phyloP scores from a whole-genome alignment of 2,329 filamentous ascomycete genomes.

The Hypoxylon sp. region DNA sequence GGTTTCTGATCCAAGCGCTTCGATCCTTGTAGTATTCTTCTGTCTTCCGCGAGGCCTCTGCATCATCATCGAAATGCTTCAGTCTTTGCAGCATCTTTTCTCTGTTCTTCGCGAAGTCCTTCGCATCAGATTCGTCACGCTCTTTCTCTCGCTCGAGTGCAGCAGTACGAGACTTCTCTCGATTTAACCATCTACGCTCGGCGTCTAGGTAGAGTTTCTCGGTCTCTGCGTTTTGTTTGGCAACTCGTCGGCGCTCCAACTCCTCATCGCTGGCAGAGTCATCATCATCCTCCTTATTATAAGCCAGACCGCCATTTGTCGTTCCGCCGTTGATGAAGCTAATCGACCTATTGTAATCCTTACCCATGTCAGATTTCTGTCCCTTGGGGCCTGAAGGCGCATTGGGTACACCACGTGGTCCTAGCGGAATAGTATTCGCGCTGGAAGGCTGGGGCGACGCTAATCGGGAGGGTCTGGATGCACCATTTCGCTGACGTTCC shows the following conservation, averaged over 20 bases:
- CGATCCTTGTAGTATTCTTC: constrained; percentile 91
- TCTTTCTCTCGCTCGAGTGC: constrained; percentile 88
- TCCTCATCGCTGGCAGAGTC: constrained; percentile 91
- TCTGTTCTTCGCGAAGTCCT: constrained; percentile 73
- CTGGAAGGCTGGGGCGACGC: constrained; percentile 77
- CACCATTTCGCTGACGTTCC: constrained; percentile 81
- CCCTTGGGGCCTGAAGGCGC: constrained; percentile 77
- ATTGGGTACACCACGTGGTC: constrained; percentile 78
- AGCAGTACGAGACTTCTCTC: constrained; percentile 85
- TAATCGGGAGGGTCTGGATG: constrained; percentile 74
- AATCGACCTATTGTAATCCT: constrained; percentile 71
- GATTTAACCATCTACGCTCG: constrained; percentile 90
- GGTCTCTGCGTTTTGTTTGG: constrained; percentile 80
- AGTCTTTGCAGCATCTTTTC: constrained; percentile 80
- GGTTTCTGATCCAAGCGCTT: constrained; percentile 86
- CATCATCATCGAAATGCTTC: constrained; percentile 89
- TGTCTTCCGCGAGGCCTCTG: constrained; percentile 79
- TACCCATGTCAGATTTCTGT: constrained; percentile 66
- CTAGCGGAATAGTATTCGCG: constrained; percentile 82
- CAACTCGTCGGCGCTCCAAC: constrained; percentile 78
- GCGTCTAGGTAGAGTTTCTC: constrained; percentile 88
- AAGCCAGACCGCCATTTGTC: constrained; percentile 70
- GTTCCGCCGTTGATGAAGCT: constrained; percentile 86
- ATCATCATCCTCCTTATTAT: constrained; percentile 84
- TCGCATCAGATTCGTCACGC: constrained; percentile 82